Percentiles rank a stretch among this genome's conserved stretches.
These are phyloP conservation scores for Paramarasmius palmivorus DNA, from an alignment of 1,284 basidiomycete species.

Conservation along the genomic window DNA sequence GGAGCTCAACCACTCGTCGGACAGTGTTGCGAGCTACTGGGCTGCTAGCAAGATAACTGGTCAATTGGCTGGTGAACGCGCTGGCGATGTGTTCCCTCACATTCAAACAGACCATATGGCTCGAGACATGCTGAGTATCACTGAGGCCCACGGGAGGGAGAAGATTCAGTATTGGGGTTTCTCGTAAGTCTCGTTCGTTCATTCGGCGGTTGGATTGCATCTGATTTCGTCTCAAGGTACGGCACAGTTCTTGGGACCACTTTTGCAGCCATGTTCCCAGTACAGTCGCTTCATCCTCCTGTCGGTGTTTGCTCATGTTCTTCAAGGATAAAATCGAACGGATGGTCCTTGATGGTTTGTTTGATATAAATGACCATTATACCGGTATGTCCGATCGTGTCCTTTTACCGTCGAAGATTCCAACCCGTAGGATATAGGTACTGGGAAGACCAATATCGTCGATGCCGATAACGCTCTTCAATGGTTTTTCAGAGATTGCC, in stretches of 20 bases:
- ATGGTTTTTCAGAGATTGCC: too few relatives aligned
- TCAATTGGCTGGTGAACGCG: slow-evolving; percentile 29
- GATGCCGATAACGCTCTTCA: slow-evolving; percentile 24
- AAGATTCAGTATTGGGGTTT: slow-evolving; percentile 57
- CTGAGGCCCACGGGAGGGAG: slow-evolving; percentile 40
- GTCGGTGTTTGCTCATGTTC: neutral
- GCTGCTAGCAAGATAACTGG: slow-evolving; percentile 30
- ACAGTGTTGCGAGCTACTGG: slow-evolving; percentile 23
- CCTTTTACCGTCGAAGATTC: neutral
- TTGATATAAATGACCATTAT: slow-evolving; percentile 33
- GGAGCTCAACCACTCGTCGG: slow-evolving; percentile 21
- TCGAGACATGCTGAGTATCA: slow-evolving; percentile 50
- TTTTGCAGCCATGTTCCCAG: slow-evolving; percentile 50
- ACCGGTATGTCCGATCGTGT: slow-evolving; percentile 15
- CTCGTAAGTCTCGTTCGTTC: slow-evolving; percentile 31
- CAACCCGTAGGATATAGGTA: slow-evolving; percentile 12
- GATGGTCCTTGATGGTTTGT: slow-evolving; percentile 33
- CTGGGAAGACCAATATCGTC: slow-evolving; percentile 23
- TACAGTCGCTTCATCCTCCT: slow-evolving; percentile 19
- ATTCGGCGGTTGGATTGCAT: neutral
- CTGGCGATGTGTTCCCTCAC: slow-evolving; percentile 33
- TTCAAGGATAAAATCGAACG: slow-evolving; percentile 42
- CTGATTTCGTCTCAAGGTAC: slow-evolving; percentile 30
- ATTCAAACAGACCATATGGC: slow-evolving; percentile 46
- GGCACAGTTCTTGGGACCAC: slow-evolving; percentile 46